A percentile compares a stretch with the other conserved stretches of the same genome.
These are phyloP conservation scores for Saxophila tyrrhenica DNA, from an alignment of 495 filamentous ascomycete genomes.

Conservation along the genomic window DNA sequence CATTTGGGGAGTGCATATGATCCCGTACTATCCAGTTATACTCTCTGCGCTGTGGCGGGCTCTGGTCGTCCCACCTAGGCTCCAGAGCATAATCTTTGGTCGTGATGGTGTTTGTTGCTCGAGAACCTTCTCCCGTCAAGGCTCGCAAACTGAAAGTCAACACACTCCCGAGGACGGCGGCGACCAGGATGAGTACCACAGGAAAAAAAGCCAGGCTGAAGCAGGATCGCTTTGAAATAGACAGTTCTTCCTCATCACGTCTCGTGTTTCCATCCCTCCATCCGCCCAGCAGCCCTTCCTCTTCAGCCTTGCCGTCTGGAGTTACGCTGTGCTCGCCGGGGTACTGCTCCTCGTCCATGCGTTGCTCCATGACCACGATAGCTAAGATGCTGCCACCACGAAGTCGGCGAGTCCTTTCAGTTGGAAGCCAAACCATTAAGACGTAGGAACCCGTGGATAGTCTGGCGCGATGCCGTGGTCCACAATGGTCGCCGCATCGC, in stretches of 20 bases:
- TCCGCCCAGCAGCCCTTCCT: conserved; percentile 4
- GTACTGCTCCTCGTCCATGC: background rate
- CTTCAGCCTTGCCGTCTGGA: background rate
- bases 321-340: background rate
- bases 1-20: conserved; percentile 40
- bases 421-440: too few species aligned
- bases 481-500: too few species aligned
- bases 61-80: conserved; percentile 36
- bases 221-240: too few species aligned
- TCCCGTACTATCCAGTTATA: conserved; percentile 42
- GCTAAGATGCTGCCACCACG: background rate
- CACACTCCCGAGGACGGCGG: background rate
- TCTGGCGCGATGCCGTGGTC: too few species aligned
- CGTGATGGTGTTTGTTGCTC: background rate
- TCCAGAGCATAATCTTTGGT: conserved; percentile 36
- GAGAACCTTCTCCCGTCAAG: background rate
- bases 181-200: background rate
- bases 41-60: conserved; percentile 31
- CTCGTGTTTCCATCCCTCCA: conserved; percentile 4
- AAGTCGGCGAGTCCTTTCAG: background rate
- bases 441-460: too few species aligned
- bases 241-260: too few species aligned
- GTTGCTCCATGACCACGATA: background rate
- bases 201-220: too few species aligned
- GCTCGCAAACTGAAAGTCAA: background rate